A percentile compares a stretch with the other conserved stretches of the same genome.
Conservation (phyloP, 2,329 filamentous ascomycete species). For the Pyricularia grisea region DNA sequence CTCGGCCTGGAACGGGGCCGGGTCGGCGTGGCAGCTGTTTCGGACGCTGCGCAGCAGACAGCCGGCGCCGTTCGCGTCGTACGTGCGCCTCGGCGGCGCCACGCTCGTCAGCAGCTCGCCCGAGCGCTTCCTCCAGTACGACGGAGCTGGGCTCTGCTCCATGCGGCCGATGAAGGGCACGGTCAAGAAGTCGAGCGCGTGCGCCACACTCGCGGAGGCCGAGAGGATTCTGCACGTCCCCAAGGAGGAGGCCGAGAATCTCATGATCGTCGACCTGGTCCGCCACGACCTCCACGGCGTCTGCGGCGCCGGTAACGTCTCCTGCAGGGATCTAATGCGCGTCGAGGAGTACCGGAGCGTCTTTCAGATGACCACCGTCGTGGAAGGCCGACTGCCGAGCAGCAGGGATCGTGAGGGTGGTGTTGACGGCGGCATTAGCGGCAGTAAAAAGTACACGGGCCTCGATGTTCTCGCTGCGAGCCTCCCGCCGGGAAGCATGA, state of each 20-base stretch:
- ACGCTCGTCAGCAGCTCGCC: constrained; percentile 79
- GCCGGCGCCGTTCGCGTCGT: constrained; percentile 79
- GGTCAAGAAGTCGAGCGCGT: constrained; percentile 63
- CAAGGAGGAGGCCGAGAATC: constrained; percentile 90
- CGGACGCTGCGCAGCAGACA: constrained; percentile 60
- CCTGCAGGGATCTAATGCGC: constrained; percentile 68
- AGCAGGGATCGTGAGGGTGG: not conserved
- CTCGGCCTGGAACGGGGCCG: constrained; percentile 4
- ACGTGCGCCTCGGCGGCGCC: constrained; percentile 57
- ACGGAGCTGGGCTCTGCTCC: constrained; percentile 46
- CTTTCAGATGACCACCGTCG: constrained; percentile 83
- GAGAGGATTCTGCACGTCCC: constrained; percentile 63
- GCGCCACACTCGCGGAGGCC: constrained; percentile 61
- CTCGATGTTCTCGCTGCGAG: constrained; percentile 68
- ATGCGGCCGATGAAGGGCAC: constrained; percentile 97
- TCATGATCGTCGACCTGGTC: constrained; percentile 98
- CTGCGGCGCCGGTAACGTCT: constrained; percentile 63
- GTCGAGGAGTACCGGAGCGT: constrained; percentile 89
- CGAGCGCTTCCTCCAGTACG: constrained; percentile 69
- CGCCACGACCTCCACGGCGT: constrained; percentile 86
- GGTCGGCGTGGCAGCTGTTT: constrained; percentile 61
- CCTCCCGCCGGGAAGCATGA: constrained; percentile 91
- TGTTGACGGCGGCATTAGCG: not conserved
- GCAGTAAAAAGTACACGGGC: constrained; percentile 38
- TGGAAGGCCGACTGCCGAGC: constrained; percentile 56